Evolutionary conservation across 345 rosid species (phyloP), one percentile per base, ranked within the genome.

Genomic region (Dipteronia dyeriana): DNA sequence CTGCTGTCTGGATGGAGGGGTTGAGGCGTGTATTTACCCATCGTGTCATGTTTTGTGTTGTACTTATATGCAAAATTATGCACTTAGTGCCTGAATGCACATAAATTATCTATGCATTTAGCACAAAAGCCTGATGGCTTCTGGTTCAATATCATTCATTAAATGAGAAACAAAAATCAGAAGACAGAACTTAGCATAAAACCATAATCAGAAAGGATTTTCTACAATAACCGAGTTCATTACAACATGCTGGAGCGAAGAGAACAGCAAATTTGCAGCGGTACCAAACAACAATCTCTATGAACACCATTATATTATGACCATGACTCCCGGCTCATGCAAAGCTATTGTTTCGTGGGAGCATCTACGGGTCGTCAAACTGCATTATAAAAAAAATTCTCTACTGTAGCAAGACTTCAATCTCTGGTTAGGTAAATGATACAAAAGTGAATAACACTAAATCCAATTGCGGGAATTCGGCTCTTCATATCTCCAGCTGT

Each of bases 341-440:
- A 49, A 11, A 17, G 61, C n/a, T 8, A 73, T 65, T 76, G 51
- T 63, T 67, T 54, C 51, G 29, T 7, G 5, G 41, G 23, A n/a
- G 45, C 51, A 75, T 75, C 41, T 51, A 75, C 78, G 20, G 66
- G 38, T 34, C 6, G 66, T 73, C 60, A 74, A 64, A 64, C 51
- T 22, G 11, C 49, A 65, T 45, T 13, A 29, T 6, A 12, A 65
- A 62, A 19, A 75, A 31, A 26, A 75, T 2, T 31, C 49, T 47
- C 1, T 68, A 74, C 4, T 5, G 59, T 23, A 4, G 61, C 31
- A 63, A 45, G 67, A 19, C 13, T 74, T 23, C 41, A 61, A 74
- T 65, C 13, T 72, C 60, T 75, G 56, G 79, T 64, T 72, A 72
- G 80, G 70, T 7, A 34, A 76, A 81, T 70, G 69, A 77, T 81